Base-by-base conservation (phyloP, 805 yeast genomes). In the Ogataea saltuana region DNA sequence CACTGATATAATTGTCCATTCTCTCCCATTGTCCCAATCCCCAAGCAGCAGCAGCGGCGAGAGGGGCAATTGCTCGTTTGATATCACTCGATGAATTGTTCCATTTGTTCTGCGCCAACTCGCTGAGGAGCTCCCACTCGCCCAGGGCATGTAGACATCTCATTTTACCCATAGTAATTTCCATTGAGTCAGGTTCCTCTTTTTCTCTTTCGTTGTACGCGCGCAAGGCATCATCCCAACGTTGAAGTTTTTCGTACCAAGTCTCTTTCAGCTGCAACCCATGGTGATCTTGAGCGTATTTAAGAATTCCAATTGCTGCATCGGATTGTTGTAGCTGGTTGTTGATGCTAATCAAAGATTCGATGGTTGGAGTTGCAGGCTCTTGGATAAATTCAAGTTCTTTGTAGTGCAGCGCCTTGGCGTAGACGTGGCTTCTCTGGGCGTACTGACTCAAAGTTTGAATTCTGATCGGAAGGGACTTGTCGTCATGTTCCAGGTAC, bases 41-140 rank as follows among this genome's bases (percentile, higher is more conserved):
- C 99, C 99, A 93, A 1, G 98, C 88, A 1, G 99, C 97, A 2
- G 98, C 97, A 0, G 99, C 99, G 0, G 98, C 99, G 41, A 95
- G 69, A 1, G 99, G 98, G 1, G 99, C 99, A 54, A 93, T 89
- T 5, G 83, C 79, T 43, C 96, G 72, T 53, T 83, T 78, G 29
- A 81, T 79, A 13, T 88, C 96, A 21, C 81, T 73, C 1, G 87
- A 72, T 0, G 95, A 77, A 22, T 73, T 70, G 15, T 69, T 71
- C 99, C 99, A 93, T 59, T 87, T 88, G 32, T 81, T 83, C 53
- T 81, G 83, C 0, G 97, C 96, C 42, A 93, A 68, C 47, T 84
- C 85, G 9, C 95, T 83, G 18, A 95, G 70, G 53, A 84, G 85
- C 49, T 91, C 98, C 98, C 99, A 95, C 65, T 93, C 97, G 37